These are phyloP conservation scores for Picochlorum sp. DNA, from an alignment of 139 green algal genomes.

Conservation along the genomic window DNA sequence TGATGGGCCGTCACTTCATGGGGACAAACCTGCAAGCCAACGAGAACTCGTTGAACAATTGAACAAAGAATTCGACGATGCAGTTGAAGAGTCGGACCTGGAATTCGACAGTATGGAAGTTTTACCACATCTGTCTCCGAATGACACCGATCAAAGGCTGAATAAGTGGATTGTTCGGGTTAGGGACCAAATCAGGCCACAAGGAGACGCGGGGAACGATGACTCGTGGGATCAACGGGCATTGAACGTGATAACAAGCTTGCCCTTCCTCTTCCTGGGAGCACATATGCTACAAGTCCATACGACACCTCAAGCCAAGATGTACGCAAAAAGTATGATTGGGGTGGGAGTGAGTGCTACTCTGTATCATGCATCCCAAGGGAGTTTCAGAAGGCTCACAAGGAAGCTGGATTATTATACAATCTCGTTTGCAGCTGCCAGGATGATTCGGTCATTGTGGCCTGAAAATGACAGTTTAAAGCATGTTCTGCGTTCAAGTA, in stretches of 20 bases:
- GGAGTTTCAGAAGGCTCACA: conserved; percentile 24
- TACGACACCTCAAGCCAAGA: conserved; percentile 22
- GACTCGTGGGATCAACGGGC: conserved; percentile 36
- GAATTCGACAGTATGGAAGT: too few relatives aligned
- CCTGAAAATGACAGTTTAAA: conserved; percentile 6
- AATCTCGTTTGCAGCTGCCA: conserved; percentile 17
- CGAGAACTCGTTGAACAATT: too few relatives aligned
- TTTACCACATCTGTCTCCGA: too few relatives aligned
- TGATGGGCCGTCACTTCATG: too few relatives aligned
- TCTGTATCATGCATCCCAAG: conserved; percentile 41
- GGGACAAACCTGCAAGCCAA: too few relatives aligned
- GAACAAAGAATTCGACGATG: too few relatives aligned
- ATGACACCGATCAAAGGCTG: background rate
- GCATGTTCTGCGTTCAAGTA: conserved; percentile 13
- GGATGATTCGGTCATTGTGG: conserved; percentile 35
- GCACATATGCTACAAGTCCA: conserved; percentile 35
- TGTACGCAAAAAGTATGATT: conserved; percentile 42
- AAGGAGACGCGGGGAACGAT: conserved; percentile 23
- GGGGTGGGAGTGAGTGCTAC: conserved; percentile 33
- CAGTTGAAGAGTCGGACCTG: too few relatives aligned
- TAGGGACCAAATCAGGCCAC: conserved; percentile 9
- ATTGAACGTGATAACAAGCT: conserved; percentile 48
- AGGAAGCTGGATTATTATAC: conserved; percentile 65
- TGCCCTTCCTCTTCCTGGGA: conserved; percentile 46
- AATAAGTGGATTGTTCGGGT: background rate